Conservation (phyloP, 2,329 filamentous ascomycete genomes). For the Oidium heveae region DNA sequence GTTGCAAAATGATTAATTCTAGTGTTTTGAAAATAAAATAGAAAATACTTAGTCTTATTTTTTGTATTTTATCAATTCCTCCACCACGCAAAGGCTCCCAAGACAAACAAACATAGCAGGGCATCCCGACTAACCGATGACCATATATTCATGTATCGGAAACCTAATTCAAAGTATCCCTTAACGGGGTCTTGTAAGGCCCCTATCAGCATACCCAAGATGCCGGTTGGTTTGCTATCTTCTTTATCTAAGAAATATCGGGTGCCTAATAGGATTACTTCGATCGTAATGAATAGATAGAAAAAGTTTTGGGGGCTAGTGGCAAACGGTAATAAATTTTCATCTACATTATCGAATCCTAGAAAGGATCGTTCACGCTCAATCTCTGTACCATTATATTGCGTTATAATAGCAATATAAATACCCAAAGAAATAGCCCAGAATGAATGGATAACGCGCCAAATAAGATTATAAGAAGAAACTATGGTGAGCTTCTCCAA, state of each 20-base stretch:
- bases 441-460: conserved; percentile 49
- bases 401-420: conserved; percentile 42
- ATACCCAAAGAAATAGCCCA: conserved; percentile 44
- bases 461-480: conserved; percentile 27
- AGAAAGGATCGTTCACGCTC: conserved; percentile 23
- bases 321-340: conserved; percentile 14
- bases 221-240: conserved; percentile 28
- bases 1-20: too few species aligned
- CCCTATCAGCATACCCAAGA: conserved; percentile 35
- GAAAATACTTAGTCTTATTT: background rate
- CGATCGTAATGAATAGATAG: conserved; percentile 56
- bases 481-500: conserved; percentile 15
- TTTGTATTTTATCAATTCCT: conserved; percentile 2
- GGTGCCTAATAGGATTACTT: conserved; percentile 45
- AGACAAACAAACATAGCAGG: conserved; percentile 51
- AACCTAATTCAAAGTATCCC: conserved; percentile 32
- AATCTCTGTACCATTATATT: conserved; percentile 39
- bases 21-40: too few species aligned
- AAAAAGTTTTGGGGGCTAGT: conserved; percentile 31
- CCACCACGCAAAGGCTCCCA: conserved; percentile 20
- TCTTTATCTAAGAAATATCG: conserved; percentile 44
- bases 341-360: conserved; percentile 11
- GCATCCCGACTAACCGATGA: conserved; percentile 47
- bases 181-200: conserved; percentile 40
- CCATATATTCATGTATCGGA: conserved; percentile 46